phyloP scores from a whole-genome alignment of 371 early-diverging fungal species.

The Mortierella sp. region DNA sequence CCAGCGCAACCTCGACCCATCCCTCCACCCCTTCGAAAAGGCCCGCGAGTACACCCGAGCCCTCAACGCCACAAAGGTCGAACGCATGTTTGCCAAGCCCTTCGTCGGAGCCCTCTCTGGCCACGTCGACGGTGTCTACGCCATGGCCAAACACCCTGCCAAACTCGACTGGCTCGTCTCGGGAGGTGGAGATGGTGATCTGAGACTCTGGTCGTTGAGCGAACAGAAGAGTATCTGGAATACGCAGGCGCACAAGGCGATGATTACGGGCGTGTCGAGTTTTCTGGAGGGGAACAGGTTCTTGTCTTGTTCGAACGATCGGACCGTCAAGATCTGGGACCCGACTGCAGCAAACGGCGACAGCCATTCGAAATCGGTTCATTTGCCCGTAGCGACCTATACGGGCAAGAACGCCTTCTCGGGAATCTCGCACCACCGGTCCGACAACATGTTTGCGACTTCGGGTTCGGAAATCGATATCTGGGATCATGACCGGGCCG shows the following conservation, averaged over 20 bases:
- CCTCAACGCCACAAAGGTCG: constrained; percentile 96
- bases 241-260: constrained; percentile 82
- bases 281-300: constrained; percentile 77
- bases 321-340: constrained; percentile 91
- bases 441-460: constrained; percentile 88
- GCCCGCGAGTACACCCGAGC: constrained; percentile 99
- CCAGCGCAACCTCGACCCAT: constrained; percentile 94
- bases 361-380: constrained; percentile 19
- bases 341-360: constrained; percentile 36
- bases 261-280: constrained; percentile 84
- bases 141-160: constrained; percentile 92
- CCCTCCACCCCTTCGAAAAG: constrained; percentile 94
- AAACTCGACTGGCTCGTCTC: constrained; percentile 85
- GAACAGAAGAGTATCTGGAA: constrained; percentile 81
- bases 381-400: constrained; percentile 78
- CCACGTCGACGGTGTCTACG: constrained; percentile 98
- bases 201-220: constrained; percentile 89
- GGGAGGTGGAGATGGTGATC: constrained; percentile 96
- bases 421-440: constrained; percentile 88
- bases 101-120: constrained; percentile 93
- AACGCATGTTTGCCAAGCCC: constrained; percentile 98
- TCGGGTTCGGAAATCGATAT: constrained; percentile 87
- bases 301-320: constrained; percentile 91
- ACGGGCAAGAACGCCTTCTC: constrained; percentile 83
- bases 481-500: constrained; percentile 92